Conservation (phyloP, 2,329 filamentous ascomycete genomes). For the Colletotrichum theobromicola region DNA sequence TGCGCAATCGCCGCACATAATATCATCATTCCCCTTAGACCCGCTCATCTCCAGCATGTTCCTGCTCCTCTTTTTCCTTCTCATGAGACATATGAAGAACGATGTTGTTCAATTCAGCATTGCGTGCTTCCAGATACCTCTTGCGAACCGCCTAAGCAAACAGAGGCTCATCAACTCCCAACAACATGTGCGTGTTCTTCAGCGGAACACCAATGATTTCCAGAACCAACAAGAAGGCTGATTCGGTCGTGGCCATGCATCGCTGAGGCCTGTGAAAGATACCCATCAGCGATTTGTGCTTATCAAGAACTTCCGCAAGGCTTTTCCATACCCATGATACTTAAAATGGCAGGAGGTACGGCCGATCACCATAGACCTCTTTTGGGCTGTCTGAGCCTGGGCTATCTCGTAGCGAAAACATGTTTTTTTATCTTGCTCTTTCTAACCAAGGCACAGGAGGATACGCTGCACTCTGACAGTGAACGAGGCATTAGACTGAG, state of each 20-base stretch:
- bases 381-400: not conserved
- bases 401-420: not conserved
- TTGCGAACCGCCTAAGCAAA: not conserved
- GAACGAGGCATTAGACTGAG: fast-evolving
- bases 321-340: not conserved
- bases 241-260: not conserved
- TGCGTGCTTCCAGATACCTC: not conserved
- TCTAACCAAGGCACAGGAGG: not conserved
- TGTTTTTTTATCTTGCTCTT: not conserved
- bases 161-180: not conserved
- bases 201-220: not conserved
- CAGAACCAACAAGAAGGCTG: not conserved
- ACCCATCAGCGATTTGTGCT: not conserved
- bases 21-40: not conserved
- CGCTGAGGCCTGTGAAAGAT: not conserved
- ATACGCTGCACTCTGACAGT: fast-evolving
- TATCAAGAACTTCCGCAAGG: fast-evolving
- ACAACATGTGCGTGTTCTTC: not conserved
- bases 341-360: not conserved
- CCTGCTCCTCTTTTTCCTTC: not conserved
- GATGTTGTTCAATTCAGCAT: not conserved
- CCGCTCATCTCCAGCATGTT: not conserved
- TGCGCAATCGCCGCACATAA: not conserved
- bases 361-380: not conserved
- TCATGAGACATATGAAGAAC: not conserved